Percentiles rank a stretch among this genome's conserved stretches.
Evolutionary conservation across 2,329 filamentous ascomycete genomes (phyloP).

Genomic region (Paecilomyces niveus): DNA sequence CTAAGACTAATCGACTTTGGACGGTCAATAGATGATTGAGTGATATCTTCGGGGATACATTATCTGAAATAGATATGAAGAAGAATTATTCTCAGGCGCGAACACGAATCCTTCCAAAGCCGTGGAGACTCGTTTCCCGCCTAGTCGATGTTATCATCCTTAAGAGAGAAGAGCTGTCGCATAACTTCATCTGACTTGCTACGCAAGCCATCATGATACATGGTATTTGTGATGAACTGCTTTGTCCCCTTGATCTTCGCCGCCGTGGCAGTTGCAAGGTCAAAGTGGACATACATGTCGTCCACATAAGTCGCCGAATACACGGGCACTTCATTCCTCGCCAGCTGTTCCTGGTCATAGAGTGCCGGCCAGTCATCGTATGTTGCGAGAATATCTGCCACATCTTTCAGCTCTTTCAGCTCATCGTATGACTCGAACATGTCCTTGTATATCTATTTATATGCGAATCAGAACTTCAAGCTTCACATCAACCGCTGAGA

Average conservation of each 20-base stretch:
- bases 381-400: constrained; percentile 63
- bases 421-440: constrained; percentile 78
- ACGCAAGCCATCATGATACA: constrained; percentile 81
- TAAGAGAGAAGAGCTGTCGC: constrained; percentile 65
- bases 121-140: background rate
- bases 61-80: background rate
- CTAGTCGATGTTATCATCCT: constrained; percentile 61
- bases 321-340: constrained; percentile 72
- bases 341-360: constrained; percentile 68
- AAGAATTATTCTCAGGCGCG: background rate
- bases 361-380: constrained; percentile 65
- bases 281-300: constrained; percentile 88
- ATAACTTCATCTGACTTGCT: constrained; percentile 69
- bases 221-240: constrained; percentile 74
- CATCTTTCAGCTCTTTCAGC: constrained; percentile 59
- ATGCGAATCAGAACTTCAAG: background rate
- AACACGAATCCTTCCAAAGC: background rate
- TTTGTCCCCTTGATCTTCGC: constrained; percentile 67
- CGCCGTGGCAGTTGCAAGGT: constrained; percentile 66
- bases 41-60: background rate
- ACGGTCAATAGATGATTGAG: constrained; percentile 24
- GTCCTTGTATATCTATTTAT: constrained; percentile 60
- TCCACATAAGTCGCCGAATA: constrained; percentile 79
- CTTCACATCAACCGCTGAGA: background rate
- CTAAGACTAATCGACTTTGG: constrained; percentile 50